Conservation (phyloP, 345 rosid genomes). For the Camelina neglecta region DNA sequence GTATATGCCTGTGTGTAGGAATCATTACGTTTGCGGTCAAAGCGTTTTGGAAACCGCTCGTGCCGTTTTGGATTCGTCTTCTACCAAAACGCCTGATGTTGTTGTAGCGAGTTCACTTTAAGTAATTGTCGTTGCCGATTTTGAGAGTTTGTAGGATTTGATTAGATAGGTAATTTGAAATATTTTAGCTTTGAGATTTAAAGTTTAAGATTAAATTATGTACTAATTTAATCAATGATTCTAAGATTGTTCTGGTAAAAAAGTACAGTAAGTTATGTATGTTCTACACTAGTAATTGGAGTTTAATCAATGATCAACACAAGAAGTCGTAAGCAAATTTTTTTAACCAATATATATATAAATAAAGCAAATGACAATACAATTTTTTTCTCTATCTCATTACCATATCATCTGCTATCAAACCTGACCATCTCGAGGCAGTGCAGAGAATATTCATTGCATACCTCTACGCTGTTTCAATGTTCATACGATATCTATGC, state of each 20-base stretch:
- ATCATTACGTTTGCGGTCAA: constrained; percentile 76
- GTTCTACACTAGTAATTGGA: too few species aligned
- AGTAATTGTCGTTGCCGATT: background rate
- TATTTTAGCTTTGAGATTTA: background rate
- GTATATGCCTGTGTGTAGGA: constrained; percentile 89
- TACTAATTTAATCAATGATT: background rate
- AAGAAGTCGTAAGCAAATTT: background rate
- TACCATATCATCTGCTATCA: background rate
- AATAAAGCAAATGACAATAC: background rate
- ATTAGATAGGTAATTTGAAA: background rate
- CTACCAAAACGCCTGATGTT: background rate
- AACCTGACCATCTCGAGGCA: constrained; percentile 18
- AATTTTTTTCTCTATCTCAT: background rate
- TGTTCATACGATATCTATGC: background rate
- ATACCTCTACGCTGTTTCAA: constrained; percentile 7
- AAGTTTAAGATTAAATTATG: background rate
- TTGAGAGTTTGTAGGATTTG: background rate
- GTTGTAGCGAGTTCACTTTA: constrained; percentile 2
- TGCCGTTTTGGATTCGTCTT: constrained; percentile 54
- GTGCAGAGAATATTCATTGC: constrained; percentile 15
- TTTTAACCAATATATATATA: constrained; percentile 3
- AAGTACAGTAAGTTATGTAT: background rate
- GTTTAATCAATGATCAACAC: background rate
- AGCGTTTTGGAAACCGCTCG: constrained; percentile 72
- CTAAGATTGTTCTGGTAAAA: background rate